phyloP scores from a whole-genome alignment of 306 rosid genomes.

The Cicer pinnatifidum region DNA sequence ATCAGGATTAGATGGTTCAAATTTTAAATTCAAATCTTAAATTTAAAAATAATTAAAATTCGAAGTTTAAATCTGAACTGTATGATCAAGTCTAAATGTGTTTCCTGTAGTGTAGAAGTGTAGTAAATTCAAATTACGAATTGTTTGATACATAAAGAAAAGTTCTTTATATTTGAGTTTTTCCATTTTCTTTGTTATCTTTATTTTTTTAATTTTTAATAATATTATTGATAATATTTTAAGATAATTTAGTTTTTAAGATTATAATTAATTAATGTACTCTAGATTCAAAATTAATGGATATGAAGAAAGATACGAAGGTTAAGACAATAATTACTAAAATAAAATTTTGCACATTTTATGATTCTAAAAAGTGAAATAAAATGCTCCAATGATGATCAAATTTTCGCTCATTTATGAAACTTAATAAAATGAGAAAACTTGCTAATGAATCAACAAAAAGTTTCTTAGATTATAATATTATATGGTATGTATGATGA shows the following conservation, averaged over 20 bases:
- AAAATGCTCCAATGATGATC: neutral
- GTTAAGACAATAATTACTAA: too few relatives aligned
- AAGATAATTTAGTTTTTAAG: neutral
- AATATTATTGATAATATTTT: neutral
- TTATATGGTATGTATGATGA: neutral
- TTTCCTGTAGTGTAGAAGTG: too few relatives aligned
- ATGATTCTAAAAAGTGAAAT: too few relatives aligned
- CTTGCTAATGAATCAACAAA: slow-evolving; percentile 8
- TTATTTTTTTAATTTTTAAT: neutral
- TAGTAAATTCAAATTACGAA: too few relatives aligned
- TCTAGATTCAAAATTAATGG: neutral
- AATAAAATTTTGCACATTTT: too few relatives aligned
- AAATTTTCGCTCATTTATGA: neutral
- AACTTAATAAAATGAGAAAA: slow-evolving; percentile 1
- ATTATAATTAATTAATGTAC: neutral
- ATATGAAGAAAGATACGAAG: too few relatives aligned
- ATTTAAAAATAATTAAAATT: too few relatives aligned
- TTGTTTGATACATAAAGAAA: neutral
- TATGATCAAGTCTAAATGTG: too few relatives aligned
- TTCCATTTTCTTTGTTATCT: neutral
- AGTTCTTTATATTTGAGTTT: neutral
- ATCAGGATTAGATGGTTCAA: too few relatives aligned
- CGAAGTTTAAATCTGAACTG: too few relatives aligned
- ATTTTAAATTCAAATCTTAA: too few relatives aligned
- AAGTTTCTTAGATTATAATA: neutral